Conservation (phyloP, 352 stramenopile species). For the Phytophthora constricta region DNA sequence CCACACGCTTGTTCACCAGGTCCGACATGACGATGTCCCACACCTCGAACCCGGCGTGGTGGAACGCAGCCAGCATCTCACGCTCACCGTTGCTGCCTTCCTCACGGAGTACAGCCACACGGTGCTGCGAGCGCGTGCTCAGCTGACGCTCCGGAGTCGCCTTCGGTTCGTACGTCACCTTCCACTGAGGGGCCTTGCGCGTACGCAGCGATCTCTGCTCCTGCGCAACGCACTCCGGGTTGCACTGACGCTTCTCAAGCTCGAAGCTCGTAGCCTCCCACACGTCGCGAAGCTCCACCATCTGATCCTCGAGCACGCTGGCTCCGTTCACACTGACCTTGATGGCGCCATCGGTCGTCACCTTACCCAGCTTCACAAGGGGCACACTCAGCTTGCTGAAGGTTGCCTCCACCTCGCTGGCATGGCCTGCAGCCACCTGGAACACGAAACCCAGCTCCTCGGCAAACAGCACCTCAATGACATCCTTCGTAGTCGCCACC, state of each 20-base stretch:
- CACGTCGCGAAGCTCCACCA: constrained; percentile 92
- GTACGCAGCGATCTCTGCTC: constrained; percentile 93
- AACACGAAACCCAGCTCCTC: constrained; percentile 98
- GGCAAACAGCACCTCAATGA: constrained; percentile 92
- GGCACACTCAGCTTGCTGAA: constrained; percentile 89
- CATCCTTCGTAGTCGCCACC: constrained; percentile 56
- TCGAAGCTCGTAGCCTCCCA: constrained; percentile 99
- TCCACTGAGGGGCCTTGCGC: constrained; percentile 88
- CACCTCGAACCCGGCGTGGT: constrained; percentile 96
- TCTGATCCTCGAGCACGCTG: constrained; percentile 74
- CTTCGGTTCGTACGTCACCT: constrained; percentile 89
- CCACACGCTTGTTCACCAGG: constrained; percentile 91
- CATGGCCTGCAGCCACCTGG: constrained; percentile 86
- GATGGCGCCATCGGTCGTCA: constrained; percentile 87
- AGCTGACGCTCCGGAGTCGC: constrained; percentile 85
- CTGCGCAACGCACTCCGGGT: constrained; percentile 94
- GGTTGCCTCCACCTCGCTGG: constrained; percentile 80
- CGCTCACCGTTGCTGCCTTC: constrained; percentile 99
- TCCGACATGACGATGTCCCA: constrained; percentile 99
- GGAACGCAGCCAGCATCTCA: constrained; percentile 98
- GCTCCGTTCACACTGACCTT: constrained; percentile 91
- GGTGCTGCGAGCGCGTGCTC: constrained; percentile 88
- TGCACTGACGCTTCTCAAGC: constrained; percentile 97
- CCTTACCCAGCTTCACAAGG: constrained; percentile 91
- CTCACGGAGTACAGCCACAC: constrained; percentile 97